phyloP scores from a whole-genome alignment of 2,329 filamentous ascomycete genomes.

The Exophiala sp. region DNA sequence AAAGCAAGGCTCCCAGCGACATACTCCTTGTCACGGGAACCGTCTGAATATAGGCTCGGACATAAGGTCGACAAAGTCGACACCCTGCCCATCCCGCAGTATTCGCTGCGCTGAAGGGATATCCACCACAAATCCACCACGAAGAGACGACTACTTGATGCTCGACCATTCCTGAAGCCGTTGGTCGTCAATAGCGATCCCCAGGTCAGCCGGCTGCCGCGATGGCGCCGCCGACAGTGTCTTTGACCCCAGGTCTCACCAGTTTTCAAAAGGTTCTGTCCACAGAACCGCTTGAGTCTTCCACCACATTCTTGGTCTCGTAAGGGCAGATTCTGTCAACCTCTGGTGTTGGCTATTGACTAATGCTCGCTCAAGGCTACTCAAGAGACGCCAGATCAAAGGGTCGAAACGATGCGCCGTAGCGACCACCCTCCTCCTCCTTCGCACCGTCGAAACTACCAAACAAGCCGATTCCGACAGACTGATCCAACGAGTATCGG shows the following conservation, averaged over 20 bases:
- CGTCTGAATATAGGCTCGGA: no score
- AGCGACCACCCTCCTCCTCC: conserved; percentile 81
- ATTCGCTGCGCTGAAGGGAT: not conserved
- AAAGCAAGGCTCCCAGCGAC: not conserved
- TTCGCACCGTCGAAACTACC: conserved; percentile 76
- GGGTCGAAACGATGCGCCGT: conserved; percentile 84
- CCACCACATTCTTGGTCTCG: conserved; percentile 55
- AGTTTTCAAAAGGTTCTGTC: conserved; percentile 76
- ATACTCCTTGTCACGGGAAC: not conserved
- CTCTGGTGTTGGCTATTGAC: not conserved
- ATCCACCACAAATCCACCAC: no score
- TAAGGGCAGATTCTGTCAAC: conserved; percentile 1
- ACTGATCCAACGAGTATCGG: conserved; percentile 72
- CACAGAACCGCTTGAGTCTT: conserved; percentile 67
- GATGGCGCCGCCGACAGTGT: conserved; percentile 18
- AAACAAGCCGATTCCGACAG: conserved; percentile 71
- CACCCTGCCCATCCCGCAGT: no score
- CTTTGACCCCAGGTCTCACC: conserved; percentile 60
- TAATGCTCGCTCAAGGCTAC: conserved; percentile 51
- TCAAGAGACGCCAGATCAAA: conserved; percentile 85
- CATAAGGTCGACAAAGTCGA: no score
- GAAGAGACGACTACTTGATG: not conserved
- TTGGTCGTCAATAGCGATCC: not conserved
- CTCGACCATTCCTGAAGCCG: not conserved
- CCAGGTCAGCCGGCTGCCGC: conserved; percentile 3